phyloP scores from a whole-genome alignment of 371 early-diverging fungal species.

The Apophysomyces elegans region DNA sequence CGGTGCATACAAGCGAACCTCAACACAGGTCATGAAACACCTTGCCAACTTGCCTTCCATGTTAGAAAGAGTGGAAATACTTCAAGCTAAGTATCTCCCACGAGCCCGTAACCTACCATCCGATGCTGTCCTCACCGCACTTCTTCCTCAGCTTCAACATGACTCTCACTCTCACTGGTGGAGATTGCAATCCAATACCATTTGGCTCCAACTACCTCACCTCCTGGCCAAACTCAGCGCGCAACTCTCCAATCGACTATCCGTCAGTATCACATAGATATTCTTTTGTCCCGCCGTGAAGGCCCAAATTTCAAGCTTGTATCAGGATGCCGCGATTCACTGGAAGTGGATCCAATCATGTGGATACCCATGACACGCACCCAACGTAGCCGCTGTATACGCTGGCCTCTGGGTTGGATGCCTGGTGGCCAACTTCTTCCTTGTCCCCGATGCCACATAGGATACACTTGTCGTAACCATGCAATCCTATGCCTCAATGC shows the following conservation, averaged over 20 bases:
- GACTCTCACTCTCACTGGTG: not conserved
- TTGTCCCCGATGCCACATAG: no score
- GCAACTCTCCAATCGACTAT: not conserved
- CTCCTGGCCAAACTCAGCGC: not conserved
- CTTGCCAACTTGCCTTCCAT: constrained; percentile 14
- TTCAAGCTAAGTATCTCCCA: constrained; percentile 16
- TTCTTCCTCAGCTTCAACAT: constrained; percentile 2
- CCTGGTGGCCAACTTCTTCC: not conserved
- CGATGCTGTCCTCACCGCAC: constrained; percentile 10
- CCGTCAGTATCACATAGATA: not conserved
- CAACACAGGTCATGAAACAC: constrained; percentile 17
- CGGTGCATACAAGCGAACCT: not conserved
- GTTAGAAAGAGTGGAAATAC: not conserved
- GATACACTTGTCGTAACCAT: no score
- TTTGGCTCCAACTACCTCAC: not conserved
- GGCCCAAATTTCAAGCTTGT: no score
- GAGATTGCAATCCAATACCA: not conserved
- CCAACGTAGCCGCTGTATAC: constrained; percentile 1
- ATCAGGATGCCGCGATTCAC: not conserved
- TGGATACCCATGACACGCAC: constrained; percentile 9
- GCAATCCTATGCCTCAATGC: no score
- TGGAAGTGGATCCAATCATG: constrained; percentile 10
- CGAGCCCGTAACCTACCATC: not conserved
- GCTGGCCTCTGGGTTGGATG: not conserved
- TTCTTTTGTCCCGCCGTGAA: no score